Conservation (phyloP, 345 rosid genomes). For the Streptanthus diversifolius region DNA sequence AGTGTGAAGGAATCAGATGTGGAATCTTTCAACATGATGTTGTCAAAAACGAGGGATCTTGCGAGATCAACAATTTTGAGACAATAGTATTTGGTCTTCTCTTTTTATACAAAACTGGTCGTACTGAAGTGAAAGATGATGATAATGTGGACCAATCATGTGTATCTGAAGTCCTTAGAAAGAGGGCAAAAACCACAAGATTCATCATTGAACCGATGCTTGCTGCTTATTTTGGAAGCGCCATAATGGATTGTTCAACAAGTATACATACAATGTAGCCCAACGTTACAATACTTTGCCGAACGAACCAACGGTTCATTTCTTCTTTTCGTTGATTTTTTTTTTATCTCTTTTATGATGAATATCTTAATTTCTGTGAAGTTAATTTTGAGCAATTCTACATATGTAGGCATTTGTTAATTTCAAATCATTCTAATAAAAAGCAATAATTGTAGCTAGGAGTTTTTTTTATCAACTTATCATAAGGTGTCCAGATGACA, state of each 20-base stretch:
- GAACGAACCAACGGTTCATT: background rate
- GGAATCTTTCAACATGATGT: conserved; percentile 34
- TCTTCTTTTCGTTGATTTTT: background rate
- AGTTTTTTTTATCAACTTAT: no score
- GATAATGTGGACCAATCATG: background rate
- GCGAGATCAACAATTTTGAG: conserved; percentile 10
- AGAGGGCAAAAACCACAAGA: background rate
- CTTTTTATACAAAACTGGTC: conserved; percentile 2
- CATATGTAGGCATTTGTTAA: no score
- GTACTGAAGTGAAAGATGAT: background rate
- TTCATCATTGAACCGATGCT: background rate
- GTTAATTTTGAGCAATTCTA: no score
- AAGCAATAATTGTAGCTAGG: no score
- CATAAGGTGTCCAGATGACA: no score
- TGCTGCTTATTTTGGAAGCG: background rate
- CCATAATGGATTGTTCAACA: background rate
- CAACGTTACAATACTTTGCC: background rate
- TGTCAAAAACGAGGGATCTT: conserved; percentile 31
- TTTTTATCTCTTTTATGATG: no score
- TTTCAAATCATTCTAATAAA: no score
- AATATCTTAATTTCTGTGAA: no score
- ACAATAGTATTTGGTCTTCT: background rate
- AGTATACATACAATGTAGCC: background rate
- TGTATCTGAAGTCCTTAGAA: background rate
- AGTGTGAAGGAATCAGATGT: conserved; percentile 22